Evolutionary conservation across 2,329 filamentous ascomycete genomes (phyloP), one percentile per base, ranked within the genome.

Genomic region (Dothiorella sarmentorum): DNA sequence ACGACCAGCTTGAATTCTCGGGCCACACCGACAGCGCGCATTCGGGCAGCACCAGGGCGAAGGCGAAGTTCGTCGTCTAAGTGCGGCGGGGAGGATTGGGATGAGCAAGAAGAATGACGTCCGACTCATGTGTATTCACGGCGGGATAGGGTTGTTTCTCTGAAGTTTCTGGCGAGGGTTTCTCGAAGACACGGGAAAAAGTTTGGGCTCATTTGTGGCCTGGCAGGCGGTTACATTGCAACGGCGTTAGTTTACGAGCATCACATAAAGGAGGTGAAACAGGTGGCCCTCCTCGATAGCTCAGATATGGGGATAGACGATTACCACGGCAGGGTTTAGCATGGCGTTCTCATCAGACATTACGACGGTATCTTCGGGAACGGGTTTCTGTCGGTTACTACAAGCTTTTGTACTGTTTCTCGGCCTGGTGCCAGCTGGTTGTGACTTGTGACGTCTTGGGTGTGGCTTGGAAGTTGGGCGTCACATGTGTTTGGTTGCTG

Each of bases 11-110:
- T 61, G 95, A 99, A 78, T 99, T 97, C 78, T 96, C 91, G 18
- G 94, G 94, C 61, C 94, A 99, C 78, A 96, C 91, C 17, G 95
- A 99, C 67, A 90, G 89, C 67, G 93, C 94, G 35, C 89, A 96
- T 73, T 86, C 89, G 61, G 94, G 94, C 66, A 97, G 92, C 78
- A 96, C 91, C 61, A 87, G 95, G 68, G 94, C 94, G 59, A 97
- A 95, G 83, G 90, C 94, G 68, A 99, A 97, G 82, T 90, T 91
- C 76, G 81, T 83, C 52, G 91, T 91, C 69, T 97, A 88, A 69
- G 51, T 11, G 38, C 7, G n/a, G 35, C 58, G 40, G 51, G 35
- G 3, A 9, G 26, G 37, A 11, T 24, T 44, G 33, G 22, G 29
- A 27, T 29, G 22, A 29, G 49, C 33, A 29, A 10, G 40, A n/a